Percentiles rank a stretch among this genome's conserved stretches.
These are phyloP conservation scores for Lachancea kluyveri DNA, from an alignment of 805 yeast genomes.

Conservation along the genomic window DNA sequence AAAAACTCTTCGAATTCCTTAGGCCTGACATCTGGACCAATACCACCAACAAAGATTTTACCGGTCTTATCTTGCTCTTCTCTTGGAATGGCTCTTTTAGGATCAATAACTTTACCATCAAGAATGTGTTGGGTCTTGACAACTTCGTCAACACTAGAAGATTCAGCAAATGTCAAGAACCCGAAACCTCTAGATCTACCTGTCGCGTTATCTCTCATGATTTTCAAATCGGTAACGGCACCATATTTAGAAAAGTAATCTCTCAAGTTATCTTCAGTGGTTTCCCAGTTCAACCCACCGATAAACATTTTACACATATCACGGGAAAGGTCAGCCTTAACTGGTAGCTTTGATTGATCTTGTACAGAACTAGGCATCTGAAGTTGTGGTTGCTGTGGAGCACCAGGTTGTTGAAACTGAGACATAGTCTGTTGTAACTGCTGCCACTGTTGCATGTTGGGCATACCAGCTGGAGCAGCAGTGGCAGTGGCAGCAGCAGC, in stretches of 20 bases:
- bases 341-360: conserved; percentile 19
- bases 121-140: conserved; percentile 78
- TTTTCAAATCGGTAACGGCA: conserved; percentile 78
- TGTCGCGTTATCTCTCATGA: conserved; percentile 83
- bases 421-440: conserved; percentile 28
- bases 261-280: conserved; percentile 79
- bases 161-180: conserved; percentile 76
- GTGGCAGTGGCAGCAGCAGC: conserved; percentile 8
- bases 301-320: conserved; percentile 90
- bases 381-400: conserved; percentile 17
- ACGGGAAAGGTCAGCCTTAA: conserved; percentile 48
- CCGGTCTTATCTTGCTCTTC: conserved; percentile 97
- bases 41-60: conserved; percentile 95
- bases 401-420: conserved; percentile 22
- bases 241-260: conserved; percentile 86
- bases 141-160: conserved; percentile 82
- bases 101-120: conserved; percentile 95
- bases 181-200: conserved; percentile 96
- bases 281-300: conserved; percentile 98
- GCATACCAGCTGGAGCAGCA: conserved; percentile 11
- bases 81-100: conserved; percentile 94
- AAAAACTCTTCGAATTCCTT: conserved; percentile 83
- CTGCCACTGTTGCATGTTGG: conserved; percentile 10
- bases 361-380: conserved; percentile 17
- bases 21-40: conserved; percentile 89